These are phyloP conservation scores for Leccinum ochraceum DNA, from an alignment of 768 basidiomycete genomes.

Conservation along the genomic window DNA sequence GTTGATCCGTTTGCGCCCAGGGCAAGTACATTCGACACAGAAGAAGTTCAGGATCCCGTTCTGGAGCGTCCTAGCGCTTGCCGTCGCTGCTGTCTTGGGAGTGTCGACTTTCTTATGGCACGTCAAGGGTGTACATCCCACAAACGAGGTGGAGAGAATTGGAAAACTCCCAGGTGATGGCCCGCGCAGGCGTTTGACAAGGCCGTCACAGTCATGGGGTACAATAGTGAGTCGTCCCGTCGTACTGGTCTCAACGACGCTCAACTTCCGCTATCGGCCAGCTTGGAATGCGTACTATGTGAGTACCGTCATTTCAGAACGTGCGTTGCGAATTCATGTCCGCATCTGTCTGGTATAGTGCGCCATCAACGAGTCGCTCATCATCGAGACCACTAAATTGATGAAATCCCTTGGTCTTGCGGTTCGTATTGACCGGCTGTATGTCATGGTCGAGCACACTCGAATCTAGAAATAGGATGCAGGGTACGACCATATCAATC, in stretches of 20 bases:
- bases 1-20: background rate
- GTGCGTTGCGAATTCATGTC: background rate
- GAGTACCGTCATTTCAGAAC: conserved; percentile 14
- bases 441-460: background rate
- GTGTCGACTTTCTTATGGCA: conserved; percentile 16
- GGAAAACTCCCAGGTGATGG: conserved; percentile 25
- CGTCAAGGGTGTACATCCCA: conserved; percentile 1
- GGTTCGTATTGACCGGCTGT: conserved; percentile 32
- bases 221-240: conserved; percentile 51
- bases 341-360: conserved; percentile 40
- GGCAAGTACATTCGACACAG: background rate
- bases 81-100: conserved; percentile 24
- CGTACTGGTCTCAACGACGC: conserved; percentile 2
- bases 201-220: conserved; percentile 50
- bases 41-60: conserved; percentile 5
- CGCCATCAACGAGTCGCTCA: conserved; percentile 53
- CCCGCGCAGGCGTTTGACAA: conserved; percentile 2
- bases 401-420: conserved; percentile 54
- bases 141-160: conserved; percentile 22
- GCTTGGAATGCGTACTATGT: conserved; percentile 75
- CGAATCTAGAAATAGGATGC: conserved; percentile 41
- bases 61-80: conserved; percentile 17
- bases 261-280: conserved; percentile 22
- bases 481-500: conserved; percentile 59
- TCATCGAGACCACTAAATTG: conserved; percentile 49